Evolutionary conservation across 1,284 basidiomycete genomes (phyloP), one percentile per base, ranked within the genome.

Genomic region (Cutaneotrichosporon cavernicola): DNA sequence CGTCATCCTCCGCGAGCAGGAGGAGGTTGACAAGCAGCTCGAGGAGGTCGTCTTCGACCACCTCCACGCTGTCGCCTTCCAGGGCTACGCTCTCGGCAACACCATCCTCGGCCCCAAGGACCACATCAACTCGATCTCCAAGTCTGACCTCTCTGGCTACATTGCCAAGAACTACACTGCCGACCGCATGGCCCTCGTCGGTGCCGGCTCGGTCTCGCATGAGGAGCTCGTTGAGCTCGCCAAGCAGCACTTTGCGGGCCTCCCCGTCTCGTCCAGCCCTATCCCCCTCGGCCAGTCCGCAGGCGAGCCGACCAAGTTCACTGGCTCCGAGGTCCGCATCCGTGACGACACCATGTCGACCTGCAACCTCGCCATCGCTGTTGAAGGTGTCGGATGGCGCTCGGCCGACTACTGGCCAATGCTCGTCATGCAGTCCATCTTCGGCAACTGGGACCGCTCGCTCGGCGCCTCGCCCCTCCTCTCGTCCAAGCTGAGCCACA

Each of bases 41-140:
- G 94, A 98, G 84, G 96, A 99, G 82, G 96, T 99, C 74, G 93
- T 99, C 22, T 99, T 99, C 76, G 96, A 99, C 83, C 96, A 99
- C 81, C 83, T 99, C 68, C 96, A 99, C 82, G 85, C 95, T 60
- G 88, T 98, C 71, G 97, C 97, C 66, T 99, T 95, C 88, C 76
- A 78, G 68, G 72, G 86, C 73, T 93, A 97, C 83, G 88, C 93
- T 56, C 88, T 99, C 62, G 97, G 97, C 60, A 90, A 94, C 75
- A 98, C 96, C 72, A 99, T 99, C 81, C 90, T 99, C 65, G 97
- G 96, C 34, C 95, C 96, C 64, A 95, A 95, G 83, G 86, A 88
- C 72, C 97, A 97, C 85, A 98, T 99, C 78, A 86, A 96, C 70
- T 97, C 96, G 64, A 96, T 99, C 84, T 88, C 89, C 81, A 90